phyloP scores from a whole-genome alignment of 2,329 filamentous ascomycete genomes.

The Beauveria pseudobassiana region DNA sequence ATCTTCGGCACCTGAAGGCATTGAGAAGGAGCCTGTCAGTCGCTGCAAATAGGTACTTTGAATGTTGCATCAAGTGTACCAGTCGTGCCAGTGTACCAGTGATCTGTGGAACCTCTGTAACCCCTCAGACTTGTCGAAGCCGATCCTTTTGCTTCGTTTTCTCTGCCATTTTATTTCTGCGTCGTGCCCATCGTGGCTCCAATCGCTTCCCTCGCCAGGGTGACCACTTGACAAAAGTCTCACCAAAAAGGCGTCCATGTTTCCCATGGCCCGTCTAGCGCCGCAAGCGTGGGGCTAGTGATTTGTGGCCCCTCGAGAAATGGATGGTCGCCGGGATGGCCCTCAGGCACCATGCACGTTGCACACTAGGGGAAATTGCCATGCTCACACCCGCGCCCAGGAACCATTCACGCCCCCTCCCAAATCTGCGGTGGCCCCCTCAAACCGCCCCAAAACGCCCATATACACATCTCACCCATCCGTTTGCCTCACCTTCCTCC shows the following conservation, averaged over 20 bases:
- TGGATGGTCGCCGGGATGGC: background rate
- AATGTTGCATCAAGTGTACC: too few species aligned
- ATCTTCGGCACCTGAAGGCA: too few species aligned
- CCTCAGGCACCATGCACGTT: background rate
- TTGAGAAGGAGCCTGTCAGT: too few species aligned
- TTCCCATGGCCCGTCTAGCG: background rate
- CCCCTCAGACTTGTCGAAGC: background rate
- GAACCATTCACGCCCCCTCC: background rate
- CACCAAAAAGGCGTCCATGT: too few species aligned
- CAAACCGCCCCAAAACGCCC: background rate
- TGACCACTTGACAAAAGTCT: background rate
- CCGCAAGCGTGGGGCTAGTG: background rate
- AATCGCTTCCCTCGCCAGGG: background rate
- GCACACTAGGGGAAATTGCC: constrained; percentile 5
- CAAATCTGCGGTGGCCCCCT: background rate
- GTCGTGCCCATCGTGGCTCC: too few species aligned
- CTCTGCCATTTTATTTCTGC: too few species aligned
- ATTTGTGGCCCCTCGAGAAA: background rate
- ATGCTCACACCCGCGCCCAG: constrained; percentile 9
- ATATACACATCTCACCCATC: constrained; percentile 8
- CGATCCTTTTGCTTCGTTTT: background rate
- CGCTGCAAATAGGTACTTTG: too few species aligned
- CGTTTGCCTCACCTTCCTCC: constrained; percentile 1
- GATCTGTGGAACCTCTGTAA: background rate
- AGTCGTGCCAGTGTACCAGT: too few species aligned